Conservation (phyloP, 495 filamentous ascomycete genomes). For the Cryomyces minteri region DNA sequence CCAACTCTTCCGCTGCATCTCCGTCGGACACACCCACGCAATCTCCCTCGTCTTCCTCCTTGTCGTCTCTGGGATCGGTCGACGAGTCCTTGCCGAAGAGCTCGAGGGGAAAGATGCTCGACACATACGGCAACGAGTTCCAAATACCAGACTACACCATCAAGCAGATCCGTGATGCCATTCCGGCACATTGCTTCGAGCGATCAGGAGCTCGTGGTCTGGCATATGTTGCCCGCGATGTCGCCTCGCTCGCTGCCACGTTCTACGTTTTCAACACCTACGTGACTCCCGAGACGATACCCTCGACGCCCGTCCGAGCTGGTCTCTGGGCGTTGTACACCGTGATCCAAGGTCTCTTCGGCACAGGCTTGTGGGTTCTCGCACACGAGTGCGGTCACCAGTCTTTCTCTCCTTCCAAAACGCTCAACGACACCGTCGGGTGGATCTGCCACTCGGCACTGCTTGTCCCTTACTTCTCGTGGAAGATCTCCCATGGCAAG, state of each 20-base stretch:
- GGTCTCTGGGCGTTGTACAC: slow-evolving; percentile 47
- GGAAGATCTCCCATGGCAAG: slow-evolving; percentile 56
- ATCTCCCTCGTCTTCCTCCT: slow-evolving; percentile 73
- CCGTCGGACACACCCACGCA: slow-evolving; percentile 33
- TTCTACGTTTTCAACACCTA: slow-evolving; percentile 51
- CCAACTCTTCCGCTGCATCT: slow-evolving; percentile 44
- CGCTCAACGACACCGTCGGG: slow-evolving; percentile 46
- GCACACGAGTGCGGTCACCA: slow-evolving; percentile 80
- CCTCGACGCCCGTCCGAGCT: slow-evolving; percentile 30
- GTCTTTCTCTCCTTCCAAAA: slow-evolving; percentile 43
- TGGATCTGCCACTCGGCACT: slow-evolving; percentile 47
- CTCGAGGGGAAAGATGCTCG: slow-evolving; percentile 23
- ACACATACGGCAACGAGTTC: slow-evolving; percentile 61
- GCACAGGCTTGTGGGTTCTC: slow-evolving; percentile 68
- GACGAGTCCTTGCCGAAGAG: slow-evolving; percentile 24
- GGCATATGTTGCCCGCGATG: slow-evolving; percentile 51
- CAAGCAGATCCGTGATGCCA: slow-evolving; percentile 65
- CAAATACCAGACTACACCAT: slow-evolving; percentile 59
- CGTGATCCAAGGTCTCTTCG: slow-evolving; percentile 57
- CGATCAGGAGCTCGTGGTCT: slow-evolving; percentile 43
- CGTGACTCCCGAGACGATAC: slow-evolving; percentile 35
- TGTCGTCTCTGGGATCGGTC: slow-evolving; percentile 72
- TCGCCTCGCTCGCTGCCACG: slow-evolving; percentile 37
- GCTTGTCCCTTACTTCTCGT: slow-evolving; percentile 56
- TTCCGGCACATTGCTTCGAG: slow-evolving; percentile 68